phyloP scores from a whole-genome alignment of 1,284 basidiomycete genomes.

The Fomitiporia mediterranea region DNA sequence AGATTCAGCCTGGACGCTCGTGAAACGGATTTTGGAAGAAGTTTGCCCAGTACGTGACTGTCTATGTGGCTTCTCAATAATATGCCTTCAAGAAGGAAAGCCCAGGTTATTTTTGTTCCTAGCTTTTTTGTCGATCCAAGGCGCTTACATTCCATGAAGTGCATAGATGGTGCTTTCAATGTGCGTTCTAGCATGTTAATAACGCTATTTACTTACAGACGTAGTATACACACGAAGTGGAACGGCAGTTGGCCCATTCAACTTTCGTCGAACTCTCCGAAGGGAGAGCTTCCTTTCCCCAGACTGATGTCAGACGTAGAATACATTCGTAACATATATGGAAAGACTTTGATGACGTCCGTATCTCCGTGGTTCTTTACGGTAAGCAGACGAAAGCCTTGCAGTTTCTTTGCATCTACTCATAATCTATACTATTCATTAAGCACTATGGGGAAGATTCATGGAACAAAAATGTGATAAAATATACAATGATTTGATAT shows the following conservation, averaged over 20 bases:
- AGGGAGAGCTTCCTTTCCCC: slow-evolving; percentile 32
- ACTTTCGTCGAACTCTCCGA: slow-evolving; percentile 37
- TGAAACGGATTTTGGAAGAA: slow-evolving; percentile 7
- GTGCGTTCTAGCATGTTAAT: slow-evolving; percentile 32
- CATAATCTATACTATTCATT: not conserved
- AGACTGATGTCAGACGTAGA: slow-evolving; percentile 44
- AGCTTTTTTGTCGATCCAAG: slow-evolving; percentile 59
- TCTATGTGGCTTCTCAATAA: slow-evolving; percentile 13
- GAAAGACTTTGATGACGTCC: slow-evolving; percentile 43
- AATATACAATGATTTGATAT: not conserved
- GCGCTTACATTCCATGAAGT: slow-evolving; percentile 33
- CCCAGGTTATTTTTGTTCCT: slow-evolving; percentile 51
- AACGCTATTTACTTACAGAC: not conserved
- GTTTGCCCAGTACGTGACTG: slow-evolving; percentile 13
- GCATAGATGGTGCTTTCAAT: slow-evolving; percentile 57
- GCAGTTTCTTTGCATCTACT: slow-evolving; percentile 24
- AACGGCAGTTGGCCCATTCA: slow-evolving; percentile 63
- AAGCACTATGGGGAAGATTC: slow-evolving; percentile 33
- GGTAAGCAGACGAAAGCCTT: slow-evolving; percentile 42
- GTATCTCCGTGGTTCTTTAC: slow-evolving; percentile 81
- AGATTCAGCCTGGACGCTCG: slow-evolving; percentile 46
- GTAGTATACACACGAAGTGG: slow-evolving; percentile 38
- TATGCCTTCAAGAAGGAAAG: slow-evolving; percentile 14
- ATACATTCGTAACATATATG: slow-evolving; percentile 42
- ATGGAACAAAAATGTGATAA: slow-evolving; percentile 72